phyloP scores from a whole-genome alignment of 768 basidiomycete species.

The Hydnum rufescens region DNA sequence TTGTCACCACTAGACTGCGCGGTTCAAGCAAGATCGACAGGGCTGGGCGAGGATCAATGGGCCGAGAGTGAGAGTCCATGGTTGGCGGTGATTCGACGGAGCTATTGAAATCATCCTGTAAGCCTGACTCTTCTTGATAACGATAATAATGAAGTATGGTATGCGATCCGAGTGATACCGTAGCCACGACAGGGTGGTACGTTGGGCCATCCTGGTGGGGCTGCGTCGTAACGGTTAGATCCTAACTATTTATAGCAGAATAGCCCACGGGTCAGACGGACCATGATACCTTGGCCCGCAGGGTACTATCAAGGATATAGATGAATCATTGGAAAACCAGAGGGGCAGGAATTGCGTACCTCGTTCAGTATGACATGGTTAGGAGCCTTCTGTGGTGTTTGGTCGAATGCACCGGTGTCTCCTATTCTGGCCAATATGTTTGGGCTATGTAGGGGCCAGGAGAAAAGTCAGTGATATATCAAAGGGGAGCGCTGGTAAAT shows the following conservation, averaged over 20 bases:
- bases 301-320: slow-evolving; percentile 33
- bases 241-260: not conserved
- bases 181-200: slow-evolving; percentile 75
- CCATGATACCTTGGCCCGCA: slow-evolving; percentile 86
- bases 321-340: slow-evolving; percentile 4
- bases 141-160: slow-evolving; percentile 66
- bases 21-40: slow-evolving; percentile 66
- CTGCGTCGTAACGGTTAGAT: slow-evolving; percentile 22
- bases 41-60: slow-evolving; percentile 44
- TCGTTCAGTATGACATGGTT: slow-evolving; percentile 89
- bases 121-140: slow-evolving; percentile 21
- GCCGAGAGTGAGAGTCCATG: not conserved
- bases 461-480: slow-evolving; percentile 6
- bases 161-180: slow-evolving; percentile 76
- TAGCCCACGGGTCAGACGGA: slow-evolving; percentile 17
- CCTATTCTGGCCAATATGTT: slow-evolving; percentile 52
- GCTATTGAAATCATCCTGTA: slow-evolving; percentile 12
- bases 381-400: slow-evolving; percentile 42
- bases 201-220: slow-evolving; percentile 86
- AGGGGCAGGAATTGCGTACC: slow-evolving; percentile 23
- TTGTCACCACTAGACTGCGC: slow-evolving; percentile 67
- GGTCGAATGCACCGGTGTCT: slow-evolving; percentile 39
- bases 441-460: slow-evolving; percentile 32
- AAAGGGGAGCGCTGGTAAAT: slow-evolving; percentile 2
- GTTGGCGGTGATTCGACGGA: not conserved